phyloP scores from a whole-genome alignment of 176 grass and related monocot genomes.

The Oryza nivara region DNA sequence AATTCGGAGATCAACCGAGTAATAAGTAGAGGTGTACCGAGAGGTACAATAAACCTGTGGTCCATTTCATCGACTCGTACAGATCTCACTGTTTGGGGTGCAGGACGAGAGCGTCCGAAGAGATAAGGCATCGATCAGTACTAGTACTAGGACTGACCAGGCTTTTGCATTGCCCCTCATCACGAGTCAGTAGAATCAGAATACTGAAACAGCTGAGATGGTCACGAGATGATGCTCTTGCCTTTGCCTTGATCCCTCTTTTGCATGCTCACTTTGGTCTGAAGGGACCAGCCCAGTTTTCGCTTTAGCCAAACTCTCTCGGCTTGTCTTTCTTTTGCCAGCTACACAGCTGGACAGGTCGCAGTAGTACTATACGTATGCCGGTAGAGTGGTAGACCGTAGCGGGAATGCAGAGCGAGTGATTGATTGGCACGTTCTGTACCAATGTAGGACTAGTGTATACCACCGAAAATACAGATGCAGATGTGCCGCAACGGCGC shows the following conservation, averaged over 20 bases:
- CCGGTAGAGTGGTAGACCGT: neutral
- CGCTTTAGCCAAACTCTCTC: too few relatives aligned
- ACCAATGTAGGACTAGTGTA: neutral
- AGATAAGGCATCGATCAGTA: neutral
- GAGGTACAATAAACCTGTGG: neutral
- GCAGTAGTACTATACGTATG: neutral
- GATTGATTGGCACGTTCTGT: neutral
- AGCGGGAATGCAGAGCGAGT: neutral
- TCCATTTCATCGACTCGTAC: neutral
- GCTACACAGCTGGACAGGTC: too few relatives aligned
- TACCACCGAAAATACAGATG: neutral
- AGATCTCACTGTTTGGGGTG: neutral
- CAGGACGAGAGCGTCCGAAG: neutral
- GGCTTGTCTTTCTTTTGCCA: too few relatives aligned
- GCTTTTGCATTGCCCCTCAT: too few relatives aligned
- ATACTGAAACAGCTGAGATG: neutral
- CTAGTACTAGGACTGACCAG: too few relatives aligned
- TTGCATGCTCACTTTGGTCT: too few relatives aligned
- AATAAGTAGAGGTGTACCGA: neutral
- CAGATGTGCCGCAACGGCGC: too few relatives aligned
- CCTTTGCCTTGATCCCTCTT: too few relatives aligned
- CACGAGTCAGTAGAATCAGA: too few relatives aligned
- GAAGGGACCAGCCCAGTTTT: too few relatives aligned
- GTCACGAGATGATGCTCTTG: too few relatives aligned
- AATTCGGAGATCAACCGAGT: neutral